Evolutionary conservation across 2,329 filamentous ascomycete species (phyloP).

Genomic region (Fusarium pseudocircinatum): DNA sequence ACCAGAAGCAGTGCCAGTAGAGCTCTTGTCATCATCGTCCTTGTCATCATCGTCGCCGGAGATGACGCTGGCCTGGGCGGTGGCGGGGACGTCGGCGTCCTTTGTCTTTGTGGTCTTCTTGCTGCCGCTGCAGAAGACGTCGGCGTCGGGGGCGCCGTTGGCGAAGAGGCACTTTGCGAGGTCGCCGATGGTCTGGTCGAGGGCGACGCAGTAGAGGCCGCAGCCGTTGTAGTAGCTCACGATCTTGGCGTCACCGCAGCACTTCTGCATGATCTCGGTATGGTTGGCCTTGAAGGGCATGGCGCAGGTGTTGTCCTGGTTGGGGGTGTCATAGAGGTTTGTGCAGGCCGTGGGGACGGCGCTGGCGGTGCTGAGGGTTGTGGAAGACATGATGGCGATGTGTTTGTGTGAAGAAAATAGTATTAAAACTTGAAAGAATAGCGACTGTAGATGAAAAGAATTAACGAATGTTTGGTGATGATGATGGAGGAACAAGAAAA

Average conservation of each 20-base stretch:
- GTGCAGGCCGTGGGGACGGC: conserved; percentile 22
- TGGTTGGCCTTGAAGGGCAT: conserved; percentile 52
- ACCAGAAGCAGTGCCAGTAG: conserved; percentile 7
- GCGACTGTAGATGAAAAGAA: not conserved
- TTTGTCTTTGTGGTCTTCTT: conserved; percentile 46
- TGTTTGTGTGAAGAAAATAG: not conserved
- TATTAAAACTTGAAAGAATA: not conserved
- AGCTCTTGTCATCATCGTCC: conserved; percentile 12
- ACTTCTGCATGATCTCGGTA: conserved; percentile 54
- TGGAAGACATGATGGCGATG: conserved; percentile 34
- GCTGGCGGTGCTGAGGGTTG: conserved; percentile 13
- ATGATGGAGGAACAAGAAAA: not conserved
- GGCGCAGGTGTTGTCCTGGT: conserved; percentile 56
- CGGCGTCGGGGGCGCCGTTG: conserved; percentile 48
- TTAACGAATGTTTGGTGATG: conserved; percentile 21
- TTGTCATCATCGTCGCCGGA: conserved; percentile 23
- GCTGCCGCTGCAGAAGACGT: conserved; percentile 57
- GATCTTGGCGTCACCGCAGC: conserved; percentile 57
- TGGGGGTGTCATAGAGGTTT: conserved; percentile 54
- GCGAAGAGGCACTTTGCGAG: conserved; percentile 51
- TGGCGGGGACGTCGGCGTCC: conserved; percentile 41
- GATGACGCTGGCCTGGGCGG: conserved; percentile 47
- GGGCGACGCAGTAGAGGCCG: conserved; percentile 59
- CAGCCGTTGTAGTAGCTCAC: conserved; percentile 58
- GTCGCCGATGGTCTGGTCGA: conserved; percentile 45